phyloP scores from a whole-genome alignment of 306 rosid species.

The Vigna unguiculata region DNA sequence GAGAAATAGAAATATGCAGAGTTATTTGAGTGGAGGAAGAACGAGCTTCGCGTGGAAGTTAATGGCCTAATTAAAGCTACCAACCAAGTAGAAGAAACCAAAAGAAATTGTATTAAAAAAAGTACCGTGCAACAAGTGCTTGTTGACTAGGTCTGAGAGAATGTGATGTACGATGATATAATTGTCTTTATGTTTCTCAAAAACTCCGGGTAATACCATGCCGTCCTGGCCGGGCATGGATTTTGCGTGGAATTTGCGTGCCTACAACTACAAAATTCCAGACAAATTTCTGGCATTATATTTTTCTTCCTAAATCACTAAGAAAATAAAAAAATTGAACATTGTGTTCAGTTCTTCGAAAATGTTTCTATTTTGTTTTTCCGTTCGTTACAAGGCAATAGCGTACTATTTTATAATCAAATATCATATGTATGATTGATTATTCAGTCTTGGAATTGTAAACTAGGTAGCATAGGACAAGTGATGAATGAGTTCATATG shows the following conservation, averaged over 20 bases:
- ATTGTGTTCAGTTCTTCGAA: no score
- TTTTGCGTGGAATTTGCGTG: slow-evolving; percentile 30
- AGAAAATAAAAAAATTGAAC: not conserved
- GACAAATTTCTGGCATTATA: no score
- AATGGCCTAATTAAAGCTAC: slow-evolving; percentile 8
- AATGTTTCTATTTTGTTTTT: not conserved
- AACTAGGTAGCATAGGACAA: not conserved
- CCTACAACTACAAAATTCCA: not conserved
- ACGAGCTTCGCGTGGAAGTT: not conserved
- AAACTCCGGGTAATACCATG: slow-evolving; percentile 10
- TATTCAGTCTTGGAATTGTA: not conserved
- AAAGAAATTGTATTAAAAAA: not conserved
- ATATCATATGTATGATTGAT: no score
- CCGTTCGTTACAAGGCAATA: not conserved
- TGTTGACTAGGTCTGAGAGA: not conserved
- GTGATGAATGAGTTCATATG: no score
- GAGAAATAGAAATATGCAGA: not conserved
- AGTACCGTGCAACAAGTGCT: not conserved
- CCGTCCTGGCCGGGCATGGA: slow-evolving; percentile 45
- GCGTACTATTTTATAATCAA: no score
- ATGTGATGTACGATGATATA: not conserved
- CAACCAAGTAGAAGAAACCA: not conserved
- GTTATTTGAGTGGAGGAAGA: not conserved
- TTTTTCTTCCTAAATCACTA: no score
- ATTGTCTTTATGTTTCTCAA: slow-evolving; percentile 24